A percentile compares a stretch with the other conserved stretches of the same genome.
These are phyloP conservation scores for Endocalyx cinctus DNA, from an alignment of 2,329 filamentous ascomycete genomes.

Conservation along the genomic window DNA sequence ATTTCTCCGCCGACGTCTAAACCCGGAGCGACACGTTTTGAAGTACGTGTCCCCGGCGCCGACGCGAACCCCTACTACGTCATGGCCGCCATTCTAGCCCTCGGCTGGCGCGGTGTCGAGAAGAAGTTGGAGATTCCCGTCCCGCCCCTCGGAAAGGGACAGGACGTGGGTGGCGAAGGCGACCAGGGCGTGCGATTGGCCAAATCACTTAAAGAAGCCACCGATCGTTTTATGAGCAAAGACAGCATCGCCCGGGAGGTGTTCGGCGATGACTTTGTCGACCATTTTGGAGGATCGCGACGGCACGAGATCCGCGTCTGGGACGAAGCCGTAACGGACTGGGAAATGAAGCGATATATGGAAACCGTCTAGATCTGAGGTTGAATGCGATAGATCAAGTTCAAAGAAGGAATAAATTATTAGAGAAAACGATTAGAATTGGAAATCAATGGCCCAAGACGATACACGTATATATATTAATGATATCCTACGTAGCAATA, in stretches of 20 bases:
- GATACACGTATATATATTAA: too few relatives aligned
- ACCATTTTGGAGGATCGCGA: constrained; percentile 88
- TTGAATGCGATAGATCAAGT: too few relatives aligned
- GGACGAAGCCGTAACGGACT: constrained; percentile 96
- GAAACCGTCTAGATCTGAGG: too few relatives aligned
- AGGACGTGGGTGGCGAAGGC: constrained; percentile 67
- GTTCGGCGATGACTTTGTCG: constrained; percentile 91
- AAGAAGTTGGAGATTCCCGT: constrained; percentile 82
- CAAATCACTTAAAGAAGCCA: constrained; percentile 81
- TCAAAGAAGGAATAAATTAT: background rate
- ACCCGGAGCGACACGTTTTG: constrained; percentile 82
- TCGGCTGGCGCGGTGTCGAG: constrained; percentile 88
- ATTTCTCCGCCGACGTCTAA: constrained; percentile 86
- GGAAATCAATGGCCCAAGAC: too few relatives aligned
- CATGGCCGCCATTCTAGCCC: constrained; percentile 77
- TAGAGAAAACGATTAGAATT: background rate
- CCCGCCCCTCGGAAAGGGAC: constrained; percentile 78
- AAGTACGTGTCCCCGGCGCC: constrained; percentile 89
- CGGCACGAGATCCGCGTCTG: constrained; percentile 87
- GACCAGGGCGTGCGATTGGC: constrained; percentile 77
- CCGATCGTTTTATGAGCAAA: constrained; percentile 67
- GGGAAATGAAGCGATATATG: constrained; percentile 76
- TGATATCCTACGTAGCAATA: background rate
- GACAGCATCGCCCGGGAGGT: constrained; percentile 89
- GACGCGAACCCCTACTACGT: constrained; percentile 89